Evolutionary conservation across 371 early-diverging fungal genomes (phyloP), one percentile per base, ranked within the genome.

Genomic region (Syncephalastrum contaminatum): DNA sequence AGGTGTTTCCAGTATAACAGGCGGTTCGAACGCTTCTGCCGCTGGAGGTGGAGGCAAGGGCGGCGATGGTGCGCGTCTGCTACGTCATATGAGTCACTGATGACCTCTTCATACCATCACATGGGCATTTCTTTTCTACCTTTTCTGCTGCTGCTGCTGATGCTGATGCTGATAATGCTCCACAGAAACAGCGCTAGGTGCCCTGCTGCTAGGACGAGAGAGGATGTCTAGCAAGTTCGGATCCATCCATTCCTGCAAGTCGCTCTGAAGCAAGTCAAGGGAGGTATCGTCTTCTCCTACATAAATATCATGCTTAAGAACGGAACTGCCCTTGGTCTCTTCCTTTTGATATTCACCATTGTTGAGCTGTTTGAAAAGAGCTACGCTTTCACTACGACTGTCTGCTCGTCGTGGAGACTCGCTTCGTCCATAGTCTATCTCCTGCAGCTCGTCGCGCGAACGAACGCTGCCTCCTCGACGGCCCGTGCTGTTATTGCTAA

Each of bases 311-410:
- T 14, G 22, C 15, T 15, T 48, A 5, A 58, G 22, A 58, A 51
- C 7, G 51, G 40, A 8, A 51, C 24, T 30, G 24, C 3, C 15
- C 25, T 16, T 22, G 22, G 3, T 15, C 18, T 43, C 7, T 25
- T 13, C 2, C 21, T 15, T 14, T 36, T 43, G 1, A 18, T 53
- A 22, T 20, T 39, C 58, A 63, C 64, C 58, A 58, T 51, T 51
- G 12, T 58, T 54, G 21, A 63, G 50, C 20, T 63, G 53, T n/a
- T 57, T 51, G 21, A 63, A 63, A 15, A 63, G 42, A 58, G 59
- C 59, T 10, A 63, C 64, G 25, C 64, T 63, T 42, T 63, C 64
- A 48, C 64, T 63, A 22, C 64, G 21, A 22, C 44, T 52, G 19
- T 53, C 21, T 20, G 42, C 19, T 45, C n/a, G 47, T 7, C 45